Evolutionary conservation across 345 rosid species (phyloP), one percentile per base, ranked within the genome.

Genomic region (Populus euphratica): DNA sequence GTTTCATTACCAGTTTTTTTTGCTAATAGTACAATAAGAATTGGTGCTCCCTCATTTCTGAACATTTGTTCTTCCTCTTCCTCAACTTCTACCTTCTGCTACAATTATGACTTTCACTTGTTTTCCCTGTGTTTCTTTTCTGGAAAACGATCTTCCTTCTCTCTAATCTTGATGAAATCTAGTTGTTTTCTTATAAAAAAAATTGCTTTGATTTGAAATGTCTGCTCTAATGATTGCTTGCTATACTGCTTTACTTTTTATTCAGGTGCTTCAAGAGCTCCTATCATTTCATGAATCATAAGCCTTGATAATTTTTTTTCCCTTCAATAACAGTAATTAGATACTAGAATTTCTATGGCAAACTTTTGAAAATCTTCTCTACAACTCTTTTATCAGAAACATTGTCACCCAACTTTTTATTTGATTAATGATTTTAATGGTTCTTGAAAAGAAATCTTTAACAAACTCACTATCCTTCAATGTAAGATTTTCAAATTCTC

Each of bases 161-260:
- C 52, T 47, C 0, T 47, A 8, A 31, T 31, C 0, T 31, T 14
- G 18, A 12, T 13, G 18, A 47, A 13, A 47, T 12, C 18, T 14
- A 12, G 18, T 0, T 47, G 5, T 5, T 0, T 14, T 47, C 6
- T 4, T 47, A 0, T 2, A 0, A 1, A 49, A 0, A 49, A 49
- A 49, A 16, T 4, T 0, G 2, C 0, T 49, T 16, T 16, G 7
- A 14, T 49, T 0, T 16, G 8, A 49, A 49, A 49, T 14, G 16
- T 5, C 0, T 61, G 5, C 65, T 61, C 14, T 0, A 61, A 10
- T 8, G 31, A 27, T 4, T 61, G 31, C 13, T 61, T 61, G 12
- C 5, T 61, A 1, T 23, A 21, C 2, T 7, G 0, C 16, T 23
- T 61, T 13, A 61, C 6, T 10, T 6, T 61, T 12, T 61, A 4